phyloP scores from a whole-genome alignment of 495 filamentous ascomycete species.

The Aspergillus ellipticus region DNA sequence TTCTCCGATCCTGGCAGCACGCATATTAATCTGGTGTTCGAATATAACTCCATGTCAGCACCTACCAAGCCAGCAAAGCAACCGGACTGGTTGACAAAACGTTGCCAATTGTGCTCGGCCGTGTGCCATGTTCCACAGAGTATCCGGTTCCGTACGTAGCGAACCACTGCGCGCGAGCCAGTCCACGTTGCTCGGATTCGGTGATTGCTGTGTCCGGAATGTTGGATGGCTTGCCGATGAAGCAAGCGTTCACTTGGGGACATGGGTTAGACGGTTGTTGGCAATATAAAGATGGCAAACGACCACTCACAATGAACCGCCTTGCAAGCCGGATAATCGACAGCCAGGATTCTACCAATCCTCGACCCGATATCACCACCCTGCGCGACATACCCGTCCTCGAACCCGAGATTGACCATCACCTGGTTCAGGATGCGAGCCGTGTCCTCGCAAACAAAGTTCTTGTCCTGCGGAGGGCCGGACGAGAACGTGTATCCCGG shows the following conservation, averaged over 20 bases:
- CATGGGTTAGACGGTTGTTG: slow-evolving; percentile 3
- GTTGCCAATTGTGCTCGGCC: slow-evolving; percentile 59
- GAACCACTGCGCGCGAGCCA: slow-evolving; percentile 35
- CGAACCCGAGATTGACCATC: slow-evolving; percentile 59
- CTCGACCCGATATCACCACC: slow-evolving; percentile 64
- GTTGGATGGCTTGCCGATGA: slow-evolving; percentile 54
- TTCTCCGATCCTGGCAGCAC: slow-evolving; percentile 54
- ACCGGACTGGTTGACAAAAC: slow-evolving; percentile 55
- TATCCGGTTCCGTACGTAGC: slow-evolving; percentile 46
- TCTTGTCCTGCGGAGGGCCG: slow-evolving; percentile 42
- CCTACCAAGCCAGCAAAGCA: slow-evolving; percentile 62
- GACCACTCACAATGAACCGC: slow-evolving; percentile 35
- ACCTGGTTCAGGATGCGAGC: slow-evolving; percentile 52
- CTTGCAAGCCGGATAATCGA: slow-evolving; percentile 40
- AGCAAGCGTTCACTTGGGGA: slow-evolving; percentile 29
- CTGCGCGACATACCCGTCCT: slow-evolving; percentile 57
- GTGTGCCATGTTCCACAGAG: slow-evolving; percentile 53
- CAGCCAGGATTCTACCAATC: slow-evolving; percentile 43
- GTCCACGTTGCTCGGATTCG: slow-evolving; percentile 30
- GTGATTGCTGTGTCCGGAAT: slow-evolving; percentile 48
- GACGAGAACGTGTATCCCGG: slow-evolving; percentile 62
- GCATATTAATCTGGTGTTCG: slow-evolving; percentile 4
- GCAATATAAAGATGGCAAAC: not conserved
- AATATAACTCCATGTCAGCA: not conserved
- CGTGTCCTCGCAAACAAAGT: slow-evolving; percentile 42